Base-by-base conservation (phyloP, 2,329 filamentous ascomycete genomes). In the Aspergillus fumigatus region DNA sequence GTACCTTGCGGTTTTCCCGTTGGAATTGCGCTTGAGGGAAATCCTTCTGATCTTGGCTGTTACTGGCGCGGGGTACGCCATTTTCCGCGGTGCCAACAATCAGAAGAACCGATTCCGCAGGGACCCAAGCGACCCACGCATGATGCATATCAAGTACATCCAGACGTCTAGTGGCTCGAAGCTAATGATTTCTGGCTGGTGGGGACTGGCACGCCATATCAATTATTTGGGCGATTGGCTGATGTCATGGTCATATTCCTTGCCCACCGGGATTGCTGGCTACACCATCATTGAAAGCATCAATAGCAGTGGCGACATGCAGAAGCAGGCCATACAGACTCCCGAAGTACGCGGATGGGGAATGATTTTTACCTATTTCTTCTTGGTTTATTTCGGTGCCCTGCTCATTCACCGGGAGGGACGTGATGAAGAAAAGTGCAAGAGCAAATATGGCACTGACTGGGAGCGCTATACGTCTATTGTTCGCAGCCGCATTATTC, bases 171-270 rank as follows among this genome's bases (percentile, higher is more conserved):
- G 84, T 2, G 93, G 93, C 52, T 92, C 89, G 56, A 89, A 87
- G 65, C 84, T 97, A 27, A 82, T 97, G 62, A 86, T 86, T 3
- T 88, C 89, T 0, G 93, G 93, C 55, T 97, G 93, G 93, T 97
- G 93, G 93, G 93, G 93, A 45, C 80, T 85, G 23, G 89, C 92
- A 0, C 85, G 93, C 45, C 93, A 97, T 75, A 93, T 97, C 81
- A 97, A 97, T 78, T 97, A 97, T 75, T 77, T 96, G 1, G 93
- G 92, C 52, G 93, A 97, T 77, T 97, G 92, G 92, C 81, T 94
- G 62, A 92, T 96, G 84, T 85, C 88, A 7, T 97, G 91, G 90
- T 85, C 91, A 0, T 97, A 94, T 75, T 90, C 86, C 62, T 80
- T 97, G 45, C 92, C 93, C 1, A 96, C 92, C 0, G 89, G 90